These are phyloP conservation scores for Penicillium flavigenum DNA, from an alignment of 495 filamentous ascomycete species.

Conservation along the genomic window DNA sequence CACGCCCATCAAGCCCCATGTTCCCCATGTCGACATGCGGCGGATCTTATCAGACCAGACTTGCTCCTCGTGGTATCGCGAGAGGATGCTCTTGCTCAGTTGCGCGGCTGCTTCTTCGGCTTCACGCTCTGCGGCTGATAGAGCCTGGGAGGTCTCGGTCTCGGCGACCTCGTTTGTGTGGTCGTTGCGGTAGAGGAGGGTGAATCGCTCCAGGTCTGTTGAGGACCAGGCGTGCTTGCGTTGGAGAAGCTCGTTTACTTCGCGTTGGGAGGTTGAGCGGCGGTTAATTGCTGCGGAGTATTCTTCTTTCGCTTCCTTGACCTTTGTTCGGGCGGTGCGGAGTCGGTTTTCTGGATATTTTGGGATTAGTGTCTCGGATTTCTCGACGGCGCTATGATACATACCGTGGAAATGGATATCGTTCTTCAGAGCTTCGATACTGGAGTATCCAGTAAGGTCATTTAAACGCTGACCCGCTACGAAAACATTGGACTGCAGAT, in stretches of 20 bases:
- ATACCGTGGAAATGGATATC: slow-evolving; percentile 69
- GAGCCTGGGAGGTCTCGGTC: slow-evolving; percentile 63
- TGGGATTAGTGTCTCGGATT: slow-evolving; percentile 7
- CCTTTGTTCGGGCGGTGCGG: slow-evolving; percentile 57
- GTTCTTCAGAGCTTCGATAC: slow-evolving; percentile 81
- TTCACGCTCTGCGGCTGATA: slow-evolving; percentile 71
- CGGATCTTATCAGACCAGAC: slow-evolving; percentile 98
- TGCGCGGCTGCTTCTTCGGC: slow-evolving; percentile 72
- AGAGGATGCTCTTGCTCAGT: slow-evolving; percentile 76
- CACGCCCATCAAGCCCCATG: slow-evolving; percentile 95
- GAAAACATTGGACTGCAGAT: slow-evolving; percentile 79
- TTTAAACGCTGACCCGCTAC: slow-evolving; percentile 85
- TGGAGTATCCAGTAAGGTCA: slow-evolving; percentile 88
- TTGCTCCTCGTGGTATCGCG: slow-evolving; percentile 96
- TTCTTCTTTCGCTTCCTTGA: slow-evolving; percentile 67
- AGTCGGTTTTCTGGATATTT: slow-evolving; percentile 57
- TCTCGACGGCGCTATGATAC: slow-evolving; percentile 13
- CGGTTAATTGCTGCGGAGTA: slow-evolving; percentile 77
- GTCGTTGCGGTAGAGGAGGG: slow-evolving; percentile 83
- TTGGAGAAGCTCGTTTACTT: slow-evolving; percentile 91
- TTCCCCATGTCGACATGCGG: slow-evolving; percentile 95
- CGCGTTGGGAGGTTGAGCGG: slow-evolving; percentile 84
- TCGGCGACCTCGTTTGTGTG: slow-evolving; percentile 93
- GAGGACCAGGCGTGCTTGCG: slow-evolving; percentile 91
- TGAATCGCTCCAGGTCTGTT: slow-evolving; percentile 90